These are phyloP conservation scores for Torulaspora maleeae DNA, from an alignment of 805 yeast species.

Conservation along the genomic window DNA sequence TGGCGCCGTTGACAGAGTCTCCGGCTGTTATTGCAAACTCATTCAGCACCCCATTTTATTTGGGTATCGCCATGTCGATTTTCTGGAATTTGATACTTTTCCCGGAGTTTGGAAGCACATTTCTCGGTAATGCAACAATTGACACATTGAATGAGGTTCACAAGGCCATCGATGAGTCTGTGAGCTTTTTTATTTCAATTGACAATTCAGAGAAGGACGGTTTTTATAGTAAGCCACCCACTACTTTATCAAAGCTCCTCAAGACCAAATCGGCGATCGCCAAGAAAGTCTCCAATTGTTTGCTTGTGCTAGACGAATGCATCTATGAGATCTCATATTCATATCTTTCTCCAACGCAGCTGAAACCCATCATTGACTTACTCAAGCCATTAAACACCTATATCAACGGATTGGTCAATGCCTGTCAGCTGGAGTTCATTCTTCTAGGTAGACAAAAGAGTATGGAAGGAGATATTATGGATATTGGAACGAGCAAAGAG, in stretches of 20 bases:
- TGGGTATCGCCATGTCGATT: conserved; percentile 44
- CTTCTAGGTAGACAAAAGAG: conserved; percentile 29
- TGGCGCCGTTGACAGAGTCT: conserved; percentile 34
- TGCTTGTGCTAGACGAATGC: conserved; percentile 43
- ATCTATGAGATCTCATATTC: conserved; percentile 48
- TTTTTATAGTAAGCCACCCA: conserved; percentile 22
- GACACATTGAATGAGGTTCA: conserved; percentile 41
- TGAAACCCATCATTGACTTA: conserved; percentile 36
- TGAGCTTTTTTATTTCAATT: conserved; percentile 38
- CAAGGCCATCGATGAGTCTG: conserved; percentile 37
- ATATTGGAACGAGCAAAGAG: conserved; percentile 31
- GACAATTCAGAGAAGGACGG: conserved; percentile 13
- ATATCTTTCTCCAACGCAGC: conserved; percentile 41
- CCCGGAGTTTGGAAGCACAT: conserved; percentile 51
- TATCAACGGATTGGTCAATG: conserved; percentile 43
- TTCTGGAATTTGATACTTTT: conserved; percentile 42
- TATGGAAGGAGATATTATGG: conserved; percentile 16
- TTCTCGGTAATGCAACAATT: conserved; percentile 42
- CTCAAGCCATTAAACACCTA: conserved; percentile 35
- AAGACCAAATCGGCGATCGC: conserved; percentile 35
- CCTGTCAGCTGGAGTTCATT: conserved; percentile 45
- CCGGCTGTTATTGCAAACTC: conserved; percentile 35
- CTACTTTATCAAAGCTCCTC: conserved; percentile 34
- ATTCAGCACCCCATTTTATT: conserved; percentile 42
- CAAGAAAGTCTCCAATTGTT: conserved; percentile 35